phyloP scores from a whole-genome alignment of 1,139 yeast genomes.

The Suhomyces wounanorum region DNA sequence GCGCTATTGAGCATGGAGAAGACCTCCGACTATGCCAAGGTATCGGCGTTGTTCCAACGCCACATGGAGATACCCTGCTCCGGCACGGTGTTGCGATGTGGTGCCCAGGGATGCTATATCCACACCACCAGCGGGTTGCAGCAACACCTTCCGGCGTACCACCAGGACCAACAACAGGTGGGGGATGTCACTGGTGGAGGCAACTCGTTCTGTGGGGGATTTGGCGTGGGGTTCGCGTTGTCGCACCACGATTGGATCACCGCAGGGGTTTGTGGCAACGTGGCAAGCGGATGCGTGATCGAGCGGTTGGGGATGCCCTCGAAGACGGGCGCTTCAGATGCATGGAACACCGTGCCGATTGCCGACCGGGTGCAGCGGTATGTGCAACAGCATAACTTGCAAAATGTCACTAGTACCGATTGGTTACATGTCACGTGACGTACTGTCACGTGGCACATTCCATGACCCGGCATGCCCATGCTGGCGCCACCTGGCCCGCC shows the following conservation, averaged over 20 bases:
- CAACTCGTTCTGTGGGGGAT: slow-evolving; percentile 83
- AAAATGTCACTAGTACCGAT: neutral
- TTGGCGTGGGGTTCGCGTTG: slow-evolving; percentile 59
- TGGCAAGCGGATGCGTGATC: slow-evolving; percentile 77
- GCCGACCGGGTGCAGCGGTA: slow-evolving; percentile 28
- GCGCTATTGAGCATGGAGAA: slow-evolving; percentile 42
- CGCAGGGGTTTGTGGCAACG: slow-evolving; percentile 69
- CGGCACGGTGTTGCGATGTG: slow-evolving; percentile 69
- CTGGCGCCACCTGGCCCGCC: too few relatives aligned
- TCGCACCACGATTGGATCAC: slow-evolving; percentile 49
- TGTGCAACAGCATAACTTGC: neutral
- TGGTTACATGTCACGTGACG: neutral
- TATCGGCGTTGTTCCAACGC: slow-evolving; percentile 46
- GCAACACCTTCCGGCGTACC: slow-evolving; percentile 73
- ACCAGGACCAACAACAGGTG: slow-evolving; percentile 51
- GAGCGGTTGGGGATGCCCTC: slow-evolving; percentile 79
- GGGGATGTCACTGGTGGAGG: slow-evolving; percentile 96
- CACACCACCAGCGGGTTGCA: slow-evolving; percentile 17
- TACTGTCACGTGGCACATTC: neutral
- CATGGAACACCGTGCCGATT: slow-evolving; percentile 58
- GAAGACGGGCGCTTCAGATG: slow-evolving; percentile 18
- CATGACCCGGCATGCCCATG: too few relatives aligned
- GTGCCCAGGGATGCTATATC: slow-evolving; percentile 61
- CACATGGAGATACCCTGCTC: slow-evolving; percentile 40
- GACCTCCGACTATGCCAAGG: slow-evolving; percentile 25